These are phyloP conservation scores for Protea cynaroides DNA, from an alignment of 164 flowering plant species.

Conservation along the genomic window DNA sequence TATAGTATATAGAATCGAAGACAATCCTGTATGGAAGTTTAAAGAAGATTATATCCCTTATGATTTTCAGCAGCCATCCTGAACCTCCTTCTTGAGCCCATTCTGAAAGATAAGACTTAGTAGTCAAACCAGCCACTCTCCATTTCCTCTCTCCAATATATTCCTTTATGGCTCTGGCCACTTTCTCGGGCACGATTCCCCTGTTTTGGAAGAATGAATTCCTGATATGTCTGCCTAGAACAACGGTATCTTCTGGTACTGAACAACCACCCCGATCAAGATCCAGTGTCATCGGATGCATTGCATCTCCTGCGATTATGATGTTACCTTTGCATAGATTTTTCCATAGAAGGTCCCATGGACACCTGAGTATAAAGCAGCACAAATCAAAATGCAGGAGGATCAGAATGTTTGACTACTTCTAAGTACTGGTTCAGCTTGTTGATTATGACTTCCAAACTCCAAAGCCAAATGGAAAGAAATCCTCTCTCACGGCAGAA, in stretches of 20 bases:
- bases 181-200: background rate
- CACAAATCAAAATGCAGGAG: background rate
- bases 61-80: no score
- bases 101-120: no score
- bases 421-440: background rate
- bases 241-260: conserved; percentile 1
- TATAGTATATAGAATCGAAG: no score
- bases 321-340: background rate
- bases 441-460: no score
- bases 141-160: background rate
- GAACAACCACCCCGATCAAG: conserved; percentile 3
- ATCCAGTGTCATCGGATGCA: conserved; percentile 4
- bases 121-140: no score
- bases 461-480: no score
- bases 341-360: conserved; percentile 6
- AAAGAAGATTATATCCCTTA: no score
- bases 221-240: conserved; percentile 4
- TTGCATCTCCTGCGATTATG: conserved; percentile 1
- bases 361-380: background rate
- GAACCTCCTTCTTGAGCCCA: no score
- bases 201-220: background rate
- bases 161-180: background rate
- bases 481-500: no score
- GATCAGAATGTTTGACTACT: background rate
- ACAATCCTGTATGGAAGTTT: no score